Base-by-base conservation (phyloP, 495 filamentous ascomycete genomes). In the Recurvomyces mirabilis region DNA sequence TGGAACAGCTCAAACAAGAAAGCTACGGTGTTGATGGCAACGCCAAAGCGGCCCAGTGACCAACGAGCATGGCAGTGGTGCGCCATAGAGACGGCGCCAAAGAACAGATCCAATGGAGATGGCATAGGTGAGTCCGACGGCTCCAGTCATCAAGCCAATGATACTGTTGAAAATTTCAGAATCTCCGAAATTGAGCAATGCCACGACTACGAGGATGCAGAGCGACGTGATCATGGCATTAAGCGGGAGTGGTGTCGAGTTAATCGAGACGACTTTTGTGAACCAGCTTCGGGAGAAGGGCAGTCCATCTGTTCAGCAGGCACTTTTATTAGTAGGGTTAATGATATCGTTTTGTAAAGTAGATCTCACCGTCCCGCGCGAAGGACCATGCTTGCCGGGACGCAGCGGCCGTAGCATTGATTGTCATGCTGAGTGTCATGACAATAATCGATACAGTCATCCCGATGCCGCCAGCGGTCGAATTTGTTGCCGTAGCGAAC, bases 131-230 rank as follows among this genome's bases (percentile, higher is more conserved):
- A 41, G 6, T 11, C 28, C 20, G 31, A 30, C 15, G 4, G 42
- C 47, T 30, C 42, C 24, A 5, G 43, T 20, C 15, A 33, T 14
- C 2, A 73, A 56, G 23, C 65, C 68, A 10, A 68, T 61, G 25
- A 73, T 63, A 25, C 62, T 66, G 56, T 65, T 66, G 54, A 73
- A 72, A 4, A 65, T 70, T 0, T 63, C 63, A 11, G 64, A 53
- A 6, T 60, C 62, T 13, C 68, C 69, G 29, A 72, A 61, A 51
- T 68, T 69, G 55, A 72, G 64, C 15, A 72, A 58, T 12, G 65
- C 48, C 19, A 46, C 9, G 25, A 69, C 57, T 13, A 57, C 40
- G 13, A 59, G 57, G 18, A 63, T 61, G 18, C 61, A 47, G 17
- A 48, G 15, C 3, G 44, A 34, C 3, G 38, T 2, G 9, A 42